Evolutionary conservation across 2,329 filamentous ascomycete species (phyloP).

Genomic region (Fusarium chaquense): DNA sequence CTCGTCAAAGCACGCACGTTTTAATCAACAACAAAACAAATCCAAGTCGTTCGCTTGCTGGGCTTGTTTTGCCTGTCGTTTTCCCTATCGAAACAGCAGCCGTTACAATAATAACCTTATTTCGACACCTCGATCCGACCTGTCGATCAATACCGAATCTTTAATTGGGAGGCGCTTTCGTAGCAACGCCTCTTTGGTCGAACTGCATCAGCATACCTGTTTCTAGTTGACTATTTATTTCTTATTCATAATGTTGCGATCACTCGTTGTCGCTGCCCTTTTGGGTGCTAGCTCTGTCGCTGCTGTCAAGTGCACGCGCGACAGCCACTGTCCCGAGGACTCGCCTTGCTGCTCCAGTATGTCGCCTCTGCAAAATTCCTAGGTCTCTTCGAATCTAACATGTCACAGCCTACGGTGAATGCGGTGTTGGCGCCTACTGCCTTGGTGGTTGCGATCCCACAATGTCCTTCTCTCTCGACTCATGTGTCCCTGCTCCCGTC

Average conservation of each 20-base stretch:
- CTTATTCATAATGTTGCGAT: constrained; percentile 51
- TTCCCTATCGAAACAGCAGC: constrained; percentile 21
- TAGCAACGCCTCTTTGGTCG: constrained; percentile 6
- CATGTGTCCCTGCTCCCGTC: constrained; percentile 85
- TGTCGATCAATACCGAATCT: constrained; percentile 21
- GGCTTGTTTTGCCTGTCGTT: constrained; percentile 29
- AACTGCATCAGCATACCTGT: constrained; percentile 7
- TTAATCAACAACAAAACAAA: constrained; percentile 27
- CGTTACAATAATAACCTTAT: constrained; percentile 26
- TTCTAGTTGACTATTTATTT: constrained; percentile 21
- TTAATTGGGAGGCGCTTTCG: constrained; percentile 11
- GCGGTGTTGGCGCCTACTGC: constrained; percentile 94
- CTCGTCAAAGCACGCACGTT: background rate
- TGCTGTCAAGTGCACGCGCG: constrained; percentile 59
- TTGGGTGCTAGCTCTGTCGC: constrained; percentile 50
- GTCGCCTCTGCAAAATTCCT: background rate
- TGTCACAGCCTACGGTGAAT: constrained; percentile 84
- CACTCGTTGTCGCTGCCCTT: constrained; percentile 50
- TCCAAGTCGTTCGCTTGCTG: constrained; percentile 38
- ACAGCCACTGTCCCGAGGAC: constrained; percentile 75
- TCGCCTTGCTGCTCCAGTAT: constrained; percentile 85
- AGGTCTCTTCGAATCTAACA: constrained; percentile 32
- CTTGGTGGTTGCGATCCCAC: constrained; percentile 93
- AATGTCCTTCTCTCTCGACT: constrained; percentile 83
- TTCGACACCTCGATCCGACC: background rate